phyloP scores from a whole-genome alignment of 2,329 filamentous ascomycete species.

The Stachybotrys echinatus region DNA sequence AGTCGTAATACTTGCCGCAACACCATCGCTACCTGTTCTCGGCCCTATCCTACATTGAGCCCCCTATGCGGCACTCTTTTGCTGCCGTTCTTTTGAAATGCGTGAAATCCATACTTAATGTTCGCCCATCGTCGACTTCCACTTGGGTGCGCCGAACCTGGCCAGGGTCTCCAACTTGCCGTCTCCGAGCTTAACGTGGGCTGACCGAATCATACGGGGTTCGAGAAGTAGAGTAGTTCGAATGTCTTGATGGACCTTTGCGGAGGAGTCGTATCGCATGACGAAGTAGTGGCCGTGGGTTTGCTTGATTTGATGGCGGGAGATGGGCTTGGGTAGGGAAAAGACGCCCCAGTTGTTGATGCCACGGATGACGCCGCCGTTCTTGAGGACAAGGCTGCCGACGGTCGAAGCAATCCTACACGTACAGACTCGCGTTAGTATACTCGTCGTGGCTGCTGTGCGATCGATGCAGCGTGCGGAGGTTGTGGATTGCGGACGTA shows the following conservation, averaged over 20 bases:
- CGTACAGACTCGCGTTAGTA: conserved; percentile 7
- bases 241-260: conserved; percentile 68
- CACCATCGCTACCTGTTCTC: neutral
- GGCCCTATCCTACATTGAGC: neutral
- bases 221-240: conserved; percentile 74
- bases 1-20: neutral
- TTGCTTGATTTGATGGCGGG: conserved; percentile 78
- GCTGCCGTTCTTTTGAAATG: neutral
- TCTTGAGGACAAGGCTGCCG: conserved; percentile 74
- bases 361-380: conserved; percentile 85
- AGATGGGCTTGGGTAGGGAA: conserved; percentile 72
- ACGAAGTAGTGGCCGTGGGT: conserved; percentile 92
- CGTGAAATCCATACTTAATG: neutral
- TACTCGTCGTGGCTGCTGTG: neutral
- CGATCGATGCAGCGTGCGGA: conserved; percentile 1
- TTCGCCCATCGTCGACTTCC: conserved; percentile 31
- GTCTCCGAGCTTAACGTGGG: conserved; percentile 78
- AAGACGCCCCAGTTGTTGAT: conserved; percentile 95
- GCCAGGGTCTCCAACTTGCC: conserved; percentile 48
- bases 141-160: conserved; percentile 44
- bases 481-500: conserved; percentile 39
- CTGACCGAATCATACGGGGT: conserved; percentile 83
- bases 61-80: neutral
- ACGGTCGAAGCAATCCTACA: conserved; percentile 79
- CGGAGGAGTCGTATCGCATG: conserved; percentile 86